Evolutionary conservation across 768 basidiomycete species (phyloP).

Genomic region (Mycena kentingensis): DNA sequence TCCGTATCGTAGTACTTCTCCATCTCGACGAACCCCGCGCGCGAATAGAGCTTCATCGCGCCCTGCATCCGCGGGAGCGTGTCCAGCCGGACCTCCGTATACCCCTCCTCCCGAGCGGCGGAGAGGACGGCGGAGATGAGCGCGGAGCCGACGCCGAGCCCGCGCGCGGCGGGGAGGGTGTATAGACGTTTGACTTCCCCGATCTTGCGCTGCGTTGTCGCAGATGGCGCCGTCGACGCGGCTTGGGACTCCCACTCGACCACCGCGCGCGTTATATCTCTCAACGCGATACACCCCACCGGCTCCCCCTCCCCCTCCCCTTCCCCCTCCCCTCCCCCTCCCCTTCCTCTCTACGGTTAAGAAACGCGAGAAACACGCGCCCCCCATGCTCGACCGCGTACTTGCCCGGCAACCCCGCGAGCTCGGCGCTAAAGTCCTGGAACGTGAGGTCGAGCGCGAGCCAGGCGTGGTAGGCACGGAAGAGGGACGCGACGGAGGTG

Average conservation of each 20-base stretch:
- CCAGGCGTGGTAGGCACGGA: background rate
- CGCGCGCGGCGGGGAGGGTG: background rate
- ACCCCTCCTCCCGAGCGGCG: background rate
- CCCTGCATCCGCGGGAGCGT: background rate
- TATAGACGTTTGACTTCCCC: conserved; percentile 2
- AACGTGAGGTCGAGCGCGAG: conserved; percentile 1
- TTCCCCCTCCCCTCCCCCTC: no score
- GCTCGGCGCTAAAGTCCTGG: background rate
- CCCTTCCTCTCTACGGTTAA: no score
- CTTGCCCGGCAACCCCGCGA: background rate
- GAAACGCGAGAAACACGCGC: background rate
- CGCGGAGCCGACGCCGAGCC: background rate
- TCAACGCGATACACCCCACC: background rate
- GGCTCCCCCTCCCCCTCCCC: background rate
- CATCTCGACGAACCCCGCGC: background rate
- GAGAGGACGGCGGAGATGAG: background rate
- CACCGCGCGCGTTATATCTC: background rate
- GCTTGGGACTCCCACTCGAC: background rate
- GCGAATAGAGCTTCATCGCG: background rate
- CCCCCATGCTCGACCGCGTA: background rate
- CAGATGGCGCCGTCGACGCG: background rate
- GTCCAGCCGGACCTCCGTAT: background rate
- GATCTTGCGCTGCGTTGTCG: background rate
- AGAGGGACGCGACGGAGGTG: background rate
- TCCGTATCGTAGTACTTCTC: conserved; percentile 3